Conservation (phyloP, 257 asterid species). For the Przewalskia tangutica region DNA sequence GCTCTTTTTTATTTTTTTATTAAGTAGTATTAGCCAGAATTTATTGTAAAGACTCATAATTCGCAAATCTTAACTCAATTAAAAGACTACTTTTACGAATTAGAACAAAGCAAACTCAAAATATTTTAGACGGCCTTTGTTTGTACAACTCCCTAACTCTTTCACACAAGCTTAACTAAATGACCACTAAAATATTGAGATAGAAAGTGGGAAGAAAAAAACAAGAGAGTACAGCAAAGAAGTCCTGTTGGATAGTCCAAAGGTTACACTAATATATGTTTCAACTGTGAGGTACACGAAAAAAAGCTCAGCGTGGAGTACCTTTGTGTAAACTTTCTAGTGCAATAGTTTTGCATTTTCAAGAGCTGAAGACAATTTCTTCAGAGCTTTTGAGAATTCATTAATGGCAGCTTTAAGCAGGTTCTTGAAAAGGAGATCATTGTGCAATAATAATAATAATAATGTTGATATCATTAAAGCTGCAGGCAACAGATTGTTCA, state of each 20-base stretch:
- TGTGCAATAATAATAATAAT: not conserved
- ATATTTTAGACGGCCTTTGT: too few species aligned
- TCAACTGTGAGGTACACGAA: not conserved
- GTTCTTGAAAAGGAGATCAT: slow-evolving; percentile 26
- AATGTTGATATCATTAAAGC: slow-evolving; percentile 11
- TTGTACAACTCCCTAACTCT: too few species aligned
- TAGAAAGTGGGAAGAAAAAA: not conserved
- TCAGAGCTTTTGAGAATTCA: not conserved
- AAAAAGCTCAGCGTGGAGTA: not conserved
- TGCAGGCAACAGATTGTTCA: slow-evolving; percentile 14
- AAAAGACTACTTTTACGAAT: too few species aligned
- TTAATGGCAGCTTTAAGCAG: slow-evolving; percentile 47
- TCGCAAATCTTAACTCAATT: too few species aligned
- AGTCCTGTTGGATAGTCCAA: not conserved
- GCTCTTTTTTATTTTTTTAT: too few species aligned
- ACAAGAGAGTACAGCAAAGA: too few species aligned
- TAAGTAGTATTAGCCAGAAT: too few species aligned
- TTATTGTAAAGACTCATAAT: too few species aligned
- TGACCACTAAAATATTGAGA: not conserved
- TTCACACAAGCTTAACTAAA: too few species aligned
- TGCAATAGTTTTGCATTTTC: not conserved
- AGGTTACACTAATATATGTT: not conserved
- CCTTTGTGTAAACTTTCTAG: not conserved
- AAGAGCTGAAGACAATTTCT: not conserved
- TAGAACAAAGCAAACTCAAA: too few species aligned